phyloP scores from a whole-genome alignment of 306 rosid genomes.

The Senna siamea region DNA sequence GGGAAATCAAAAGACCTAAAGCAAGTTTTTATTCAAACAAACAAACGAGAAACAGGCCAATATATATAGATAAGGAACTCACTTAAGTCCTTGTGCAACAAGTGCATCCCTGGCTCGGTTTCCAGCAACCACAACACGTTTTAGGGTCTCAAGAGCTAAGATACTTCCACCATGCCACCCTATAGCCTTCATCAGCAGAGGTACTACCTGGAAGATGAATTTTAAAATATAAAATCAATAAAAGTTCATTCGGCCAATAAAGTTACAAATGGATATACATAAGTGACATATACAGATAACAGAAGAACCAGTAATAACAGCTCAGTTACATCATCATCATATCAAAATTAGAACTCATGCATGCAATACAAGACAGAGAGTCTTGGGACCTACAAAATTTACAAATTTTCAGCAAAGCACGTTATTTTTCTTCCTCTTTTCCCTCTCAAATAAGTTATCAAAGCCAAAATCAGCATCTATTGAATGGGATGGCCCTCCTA shows the following conservation, averaged over 20 bases:
- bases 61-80: slow-evolving; percentile 42
- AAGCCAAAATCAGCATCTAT: slow-evolving; percentile 16
- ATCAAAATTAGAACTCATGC: slow-evolving; percentile 14
- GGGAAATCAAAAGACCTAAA: slow-evolving; percentile 7
- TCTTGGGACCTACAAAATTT: neutral
- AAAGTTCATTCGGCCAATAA: neutral
- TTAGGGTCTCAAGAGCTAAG: slow-evolving; percentile 94
- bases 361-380: slow-evolving; percentile 14
- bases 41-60: slow-evolving; percentile 10
- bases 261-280: neutral
- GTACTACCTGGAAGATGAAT: slow-evolving; percentile 78
- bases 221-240: slow-evolving; percentile 11
- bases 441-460: neutral
- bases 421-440: neutral
- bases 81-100: slow-evolving; percentile 99
- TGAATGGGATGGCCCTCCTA: too few species aligned
- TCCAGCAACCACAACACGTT: slow-evolving; percentile 99
- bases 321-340: slow-evolving; percentile 17
- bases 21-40: slow-evolving; percentile 7
- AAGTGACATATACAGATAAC: slow-evolving; percentile 11
- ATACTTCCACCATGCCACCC: slow-evolving; percentile 99
- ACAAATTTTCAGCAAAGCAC: slow-evolving; percentile 13
- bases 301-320: slow-evolving; percentile 7
- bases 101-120: slow-evolving; percentile 99
- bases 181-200: slow-evolving; percentile 95